These are phyloP conservation scores for Diaporthe citri DNA, from an alignment of 2,329 filamentous ascomycete species.

Conservation along the genomic window DNA sequence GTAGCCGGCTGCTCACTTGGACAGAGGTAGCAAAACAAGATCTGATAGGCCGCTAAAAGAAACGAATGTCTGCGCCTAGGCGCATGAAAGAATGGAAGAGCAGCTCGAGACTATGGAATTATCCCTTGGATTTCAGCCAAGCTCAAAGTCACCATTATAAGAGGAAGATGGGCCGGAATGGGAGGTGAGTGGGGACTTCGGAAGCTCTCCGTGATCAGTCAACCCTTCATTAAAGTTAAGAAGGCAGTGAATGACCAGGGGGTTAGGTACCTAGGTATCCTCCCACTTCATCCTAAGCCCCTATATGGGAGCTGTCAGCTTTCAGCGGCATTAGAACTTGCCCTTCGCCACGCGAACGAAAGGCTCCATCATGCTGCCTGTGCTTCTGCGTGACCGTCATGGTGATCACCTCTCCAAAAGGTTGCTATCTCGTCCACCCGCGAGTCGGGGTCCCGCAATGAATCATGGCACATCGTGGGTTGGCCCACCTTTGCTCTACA, in stretches of 20 bases:
- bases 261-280: not conserved
- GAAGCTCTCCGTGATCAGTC: slow-evolving; percentile 4
- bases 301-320: not conserved
- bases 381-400: not conserved
- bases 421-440: not conserved
- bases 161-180: not conserved
- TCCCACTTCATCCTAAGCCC: not conserved
- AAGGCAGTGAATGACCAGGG: not conserved
- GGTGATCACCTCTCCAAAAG: not conserved
- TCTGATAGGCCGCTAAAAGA: not conserved
- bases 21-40: not conserved
- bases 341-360: not conserved
- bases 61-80: not conserved
- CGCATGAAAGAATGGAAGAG: not conserved
- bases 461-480: not conserved
- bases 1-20: not conserved
- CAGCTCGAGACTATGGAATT: not conserved
- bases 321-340: not conserved
- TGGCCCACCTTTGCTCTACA: not conserved
- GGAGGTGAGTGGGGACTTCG: slow-evolving; percentile 12
- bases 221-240: not conserved
- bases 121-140: not conserved
- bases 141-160: not conserved
- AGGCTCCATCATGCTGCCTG: not conserved
- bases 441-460: not conserved